Conservation (phyloP, 176 grass and related monocot genomes). For the Luzula sylvatica region DNA sequence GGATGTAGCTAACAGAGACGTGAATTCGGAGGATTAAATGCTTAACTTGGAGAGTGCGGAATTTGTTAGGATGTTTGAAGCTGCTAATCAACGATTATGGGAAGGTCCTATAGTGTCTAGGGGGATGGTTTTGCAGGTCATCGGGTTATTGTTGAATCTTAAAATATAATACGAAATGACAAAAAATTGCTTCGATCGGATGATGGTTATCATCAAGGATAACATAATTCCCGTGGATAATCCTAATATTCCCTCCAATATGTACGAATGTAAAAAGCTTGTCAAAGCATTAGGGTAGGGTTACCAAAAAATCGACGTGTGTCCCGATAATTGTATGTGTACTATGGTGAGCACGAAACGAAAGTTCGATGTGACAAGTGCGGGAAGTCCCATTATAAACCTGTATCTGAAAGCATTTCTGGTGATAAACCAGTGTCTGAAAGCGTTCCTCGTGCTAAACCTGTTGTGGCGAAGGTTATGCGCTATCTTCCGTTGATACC, state of each 20-base stretch:
- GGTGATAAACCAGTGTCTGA: too few relatives aligned
- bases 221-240: not conserved
- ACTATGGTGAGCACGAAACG: not conserved
- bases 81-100: too few relatives aligned
- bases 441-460: too few relatives aligned
- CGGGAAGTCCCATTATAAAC: not conserved
- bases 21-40: too few relatives aligned
- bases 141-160: too few relatives aligned
- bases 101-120: too few relatives aligned
- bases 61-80: too few relatives aligned
- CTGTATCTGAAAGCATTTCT: not conserved
- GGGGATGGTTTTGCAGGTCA: too few relatives aligned
- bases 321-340: constrained; percentile 7
- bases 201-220: not conserved
- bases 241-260: not conserved
- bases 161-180: not conserved
- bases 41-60: too few relatives aligned
- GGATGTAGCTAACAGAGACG: too few relatives aligned
- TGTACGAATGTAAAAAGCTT: not conserved
- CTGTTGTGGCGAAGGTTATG: not conserved
- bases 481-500: not conserved
- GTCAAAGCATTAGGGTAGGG: not conserved
- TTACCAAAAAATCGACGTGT: not conserved
- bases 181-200: not conserved
- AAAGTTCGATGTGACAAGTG: not conserved